Evolutionary conservation across 805 yeast species (phyloP).

Genomic region (Myxozyma udenii): DNA sequence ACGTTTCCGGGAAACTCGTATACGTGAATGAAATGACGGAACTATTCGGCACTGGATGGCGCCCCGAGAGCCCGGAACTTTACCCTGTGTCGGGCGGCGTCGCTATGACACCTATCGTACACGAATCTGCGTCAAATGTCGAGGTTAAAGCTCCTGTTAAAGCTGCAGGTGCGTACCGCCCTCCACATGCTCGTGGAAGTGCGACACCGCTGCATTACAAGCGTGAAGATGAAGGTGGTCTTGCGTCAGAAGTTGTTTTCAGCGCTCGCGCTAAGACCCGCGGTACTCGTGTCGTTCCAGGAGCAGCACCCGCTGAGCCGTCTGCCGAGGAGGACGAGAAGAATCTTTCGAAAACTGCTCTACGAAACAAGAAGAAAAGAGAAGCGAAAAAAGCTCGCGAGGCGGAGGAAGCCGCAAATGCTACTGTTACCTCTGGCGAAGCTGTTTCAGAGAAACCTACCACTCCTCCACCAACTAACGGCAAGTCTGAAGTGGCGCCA

Average conservation of each 20-base stretch:
- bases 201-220: constrained; percentile 36
- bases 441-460: constrained; percentile 26
- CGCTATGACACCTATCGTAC: constrained; percentile 56
- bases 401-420: constrained; percentile 13
- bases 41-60: constrained; percentile 79
- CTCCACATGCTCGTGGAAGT: constrained; percentile 81
- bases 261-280: constrained; percentile 21
- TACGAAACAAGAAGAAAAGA: constrained; percentile 73
- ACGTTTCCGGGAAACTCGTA: constrained; percentile 76
- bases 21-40: constrained; percentile 78
- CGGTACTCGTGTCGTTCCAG: constrained; percentile 33
- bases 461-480: constrained; percentile 26
- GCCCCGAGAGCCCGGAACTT: constrained; percentile 51
- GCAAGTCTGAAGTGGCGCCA: constrained; percentile 55
- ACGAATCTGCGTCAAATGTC: constrained; percentile 59
- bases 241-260: constrained; percentile 21
- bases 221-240: constrained; percentile 32
- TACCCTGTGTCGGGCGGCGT: constrained; percentile 50
- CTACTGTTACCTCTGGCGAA: constrained; percentile 18
- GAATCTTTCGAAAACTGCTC: constrained; percentile 60
- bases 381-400: constrained; percentile 44
- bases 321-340: constrained; percentile 48
- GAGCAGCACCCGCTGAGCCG: constrained; percentile 38
- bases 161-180: constrained; percentile 89
- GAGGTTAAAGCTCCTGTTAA: constrained; percentile 47